phyloP scores from a whole-genome alignment of 345 rosid genomes.

The Sapria himalayana region DNA sequence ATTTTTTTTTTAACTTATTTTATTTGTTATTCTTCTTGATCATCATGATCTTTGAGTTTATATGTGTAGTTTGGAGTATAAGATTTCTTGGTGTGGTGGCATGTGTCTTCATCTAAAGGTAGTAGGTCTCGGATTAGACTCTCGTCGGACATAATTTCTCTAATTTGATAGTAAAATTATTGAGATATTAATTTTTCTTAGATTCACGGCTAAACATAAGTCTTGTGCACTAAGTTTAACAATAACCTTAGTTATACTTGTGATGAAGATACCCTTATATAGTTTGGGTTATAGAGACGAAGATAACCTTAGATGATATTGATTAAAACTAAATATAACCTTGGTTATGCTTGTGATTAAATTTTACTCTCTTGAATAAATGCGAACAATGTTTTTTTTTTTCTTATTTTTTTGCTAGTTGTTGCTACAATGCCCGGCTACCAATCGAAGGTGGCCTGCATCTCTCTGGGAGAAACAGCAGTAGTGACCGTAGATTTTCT shows the following conservation, averaged over 20 bases:
- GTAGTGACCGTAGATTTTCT: conserved; percentile 47
- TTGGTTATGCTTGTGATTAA: not conserved
- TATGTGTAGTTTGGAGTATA: no score
- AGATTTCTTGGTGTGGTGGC: no score
- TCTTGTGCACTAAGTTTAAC: no score
- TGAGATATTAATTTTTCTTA: no score
- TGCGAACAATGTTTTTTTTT: not conserved
- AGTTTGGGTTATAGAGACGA: not conserved
- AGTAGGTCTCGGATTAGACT: no score
- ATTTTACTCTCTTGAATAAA: not conserved
- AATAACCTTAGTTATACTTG: not conserved
- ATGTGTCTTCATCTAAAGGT: no score
- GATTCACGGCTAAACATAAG: no score
- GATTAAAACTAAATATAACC: not conserved
- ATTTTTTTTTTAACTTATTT: no score
- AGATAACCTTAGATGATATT: not conserved
- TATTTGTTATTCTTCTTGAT: no score
- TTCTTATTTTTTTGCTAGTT: conserved; percentile 21
- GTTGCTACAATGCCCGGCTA: conserved; percentile 47
- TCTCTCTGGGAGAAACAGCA: conserved; percentile 49
- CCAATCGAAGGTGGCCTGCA: conserved; percentile 36
- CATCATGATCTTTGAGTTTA: no score
- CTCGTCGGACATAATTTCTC: no score
- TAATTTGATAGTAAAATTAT: no score
- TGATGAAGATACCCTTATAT: not conserved